Evolutionary conservation across 768 basidiomycete genomes (phyloP).

Genomic region (Filobasidium wieringae): DNA sequence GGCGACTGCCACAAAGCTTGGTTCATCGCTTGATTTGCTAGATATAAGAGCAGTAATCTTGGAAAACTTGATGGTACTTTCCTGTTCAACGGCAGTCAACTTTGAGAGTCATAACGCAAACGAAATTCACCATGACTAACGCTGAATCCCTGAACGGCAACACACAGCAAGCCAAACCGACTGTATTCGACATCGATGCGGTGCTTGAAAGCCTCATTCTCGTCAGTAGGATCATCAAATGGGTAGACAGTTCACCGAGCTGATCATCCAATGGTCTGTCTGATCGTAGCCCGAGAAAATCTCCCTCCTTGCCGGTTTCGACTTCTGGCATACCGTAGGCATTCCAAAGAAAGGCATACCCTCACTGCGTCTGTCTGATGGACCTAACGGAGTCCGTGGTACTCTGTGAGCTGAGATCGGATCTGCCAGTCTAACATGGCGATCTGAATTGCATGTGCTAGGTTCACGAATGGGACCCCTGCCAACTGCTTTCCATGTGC

Average conservation of each 20-base stretch:
- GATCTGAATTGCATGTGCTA: too few species aligned
- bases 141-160: not conserved
- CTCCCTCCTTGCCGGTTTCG: not conserved
- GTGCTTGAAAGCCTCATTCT: not conserved
- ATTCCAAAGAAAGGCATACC: not conserved
- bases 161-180: not conserved
- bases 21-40: too few species aligned
- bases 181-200: not conserved
- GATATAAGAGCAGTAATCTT: too few species aligned
- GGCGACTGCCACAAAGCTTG: too few species aligned
- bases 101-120: not conserved
- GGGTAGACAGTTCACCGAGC: too few species aligned
- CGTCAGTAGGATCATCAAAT: not conserved
- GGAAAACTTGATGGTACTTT: too few species aligned
- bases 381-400: not conserved
- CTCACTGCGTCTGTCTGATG: not conserved
- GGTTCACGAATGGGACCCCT: slow-evolving; percentile 43
- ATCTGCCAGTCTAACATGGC: too few species aligned
- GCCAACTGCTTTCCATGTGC: slow-evolving; percentile 56
- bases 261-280: too few species aligned
- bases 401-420: not conserved
- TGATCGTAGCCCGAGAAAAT: not conserved
- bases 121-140: not conserved
- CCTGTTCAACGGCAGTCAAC: too few species aligned
- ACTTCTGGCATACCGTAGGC: not conserved